A percentile compares a stretch with the other conserved stretches of the same genome.
phyloP scores from a whole-genome alignment of 768 basidiomycete species.

The Agaricus subrufescens region DNA sequence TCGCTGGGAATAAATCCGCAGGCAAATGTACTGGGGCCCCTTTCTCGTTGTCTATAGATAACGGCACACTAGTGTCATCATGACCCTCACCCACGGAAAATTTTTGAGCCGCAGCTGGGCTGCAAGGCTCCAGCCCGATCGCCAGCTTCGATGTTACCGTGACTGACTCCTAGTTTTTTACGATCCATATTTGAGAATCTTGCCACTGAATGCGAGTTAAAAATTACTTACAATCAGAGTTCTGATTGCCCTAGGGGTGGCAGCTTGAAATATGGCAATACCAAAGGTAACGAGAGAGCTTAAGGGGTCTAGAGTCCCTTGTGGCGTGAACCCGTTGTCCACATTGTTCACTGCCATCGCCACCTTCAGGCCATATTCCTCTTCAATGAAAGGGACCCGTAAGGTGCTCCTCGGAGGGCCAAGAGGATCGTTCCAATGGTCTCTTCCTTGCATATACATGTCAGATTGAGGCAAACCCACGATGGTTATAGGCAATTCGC shows the following conservation, averaged over 20 bases:
- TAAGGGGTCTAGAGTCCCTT: conserved; percentile 59
- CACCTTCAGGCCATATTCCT: conserved; percentile 39
- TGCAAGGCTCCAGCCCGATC: conserved; percentile 25
- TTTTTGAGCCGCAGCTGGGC: neutral
- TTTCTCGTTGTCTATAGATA: neutral
- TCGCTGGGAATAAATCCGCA: conserved; percentile 28
- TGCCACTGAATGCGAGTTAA: conserved; percentile 5
- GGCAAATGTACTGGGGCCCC: conserved; percentile 8
- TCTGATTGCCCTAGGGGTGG: conserved; percentile 39
- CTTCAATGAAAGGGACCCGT: conserved; percentile 42
- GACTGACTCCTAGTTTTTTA: conserved; percentile 34
- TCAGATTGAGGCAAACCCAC: conserved; percentile 61
- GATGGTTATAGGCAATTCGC: conserved; percentile 44
- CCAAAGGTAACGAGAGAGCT: conserved; percentile 50
- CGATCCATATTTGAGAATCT: neutral
- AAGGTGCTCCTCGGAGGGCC: conserved; percentile 51
- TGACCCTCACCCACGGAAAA: neutral
- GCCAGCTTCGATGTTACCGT: conserved; percentile 48
- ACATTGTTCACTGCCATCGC: conserved; percentile 64
- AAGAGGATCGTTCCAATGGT: conserved; percentile 24
- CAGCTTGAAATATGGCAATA: conserved; percentile 55
- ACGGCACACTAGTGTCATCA: neutral
- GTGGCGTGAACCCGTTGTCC: conserved; percentile 66
- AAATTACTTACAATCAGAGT: conserved; percentile 39
- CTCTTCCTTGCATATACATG: conserved; percentile 63